Base-by-base conservation (phyloP, 2,329 filamentous ascomycete species). In the Phialocephala subalpina region DNA sequence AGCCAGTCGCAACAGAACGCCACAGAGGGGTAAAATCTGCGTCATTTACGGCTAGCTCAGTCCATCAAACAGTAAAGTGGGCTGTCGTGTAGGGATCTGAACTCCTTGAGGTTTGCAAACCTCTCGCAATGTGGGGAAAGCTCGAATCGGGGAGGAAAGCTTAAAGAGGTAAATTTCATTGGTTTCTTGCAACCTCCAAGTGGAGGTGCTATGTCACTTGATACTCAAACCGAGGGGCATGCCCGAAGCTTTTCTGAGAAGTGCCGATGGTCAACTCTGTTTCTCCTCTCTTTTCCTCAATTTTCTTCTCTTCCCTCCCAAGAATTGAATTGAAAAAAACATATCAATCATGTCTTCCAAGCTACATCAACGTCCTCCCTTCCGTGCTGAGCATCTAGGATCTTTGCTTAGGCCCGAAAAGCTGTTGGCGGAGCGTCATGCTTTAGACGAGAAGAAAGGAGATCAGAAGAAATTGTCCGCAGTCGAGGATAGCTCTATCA, bases 351-450 rank as follows among this genome's bases (percentile, higher is more conserved):
- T 70, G 67, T 58, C 69, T 22, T 40, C 55, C 3, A 69, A 68
- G 38, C 64, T 68, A 35, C 68, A 72, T 57, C 66, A 65, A 57
- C 60, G 58, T 38, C 70, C 70, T 53, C 70, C 70, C 36, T 70
- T 70, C 22, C 81, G 87, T 71, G 87, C 87, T 60, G 87, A 90
- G 79, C 87, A 90, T 73, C 79, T 89, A 53, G 87, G 87, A 60
- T 89, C 86, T 25, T 79, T 90, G 22, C 82, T 89, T 49, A 85
- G 88, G 25, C 63, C 58, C 85, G 87, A 6, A 75, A 85, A 63
- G 67, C 81, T 90, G 42, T 80, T 89, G 53, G 79, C 84, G 56
- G 83, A 82, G 64, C 85, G 87, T 71, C 80, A 83, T 66, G 81
- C 83, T 69, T 80, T 82, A 38, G 84, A 86, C 68, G 82, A 83